Conservation (phyloP, 208 protist genomes). For the Herpetomonas tarakana region DNA sequence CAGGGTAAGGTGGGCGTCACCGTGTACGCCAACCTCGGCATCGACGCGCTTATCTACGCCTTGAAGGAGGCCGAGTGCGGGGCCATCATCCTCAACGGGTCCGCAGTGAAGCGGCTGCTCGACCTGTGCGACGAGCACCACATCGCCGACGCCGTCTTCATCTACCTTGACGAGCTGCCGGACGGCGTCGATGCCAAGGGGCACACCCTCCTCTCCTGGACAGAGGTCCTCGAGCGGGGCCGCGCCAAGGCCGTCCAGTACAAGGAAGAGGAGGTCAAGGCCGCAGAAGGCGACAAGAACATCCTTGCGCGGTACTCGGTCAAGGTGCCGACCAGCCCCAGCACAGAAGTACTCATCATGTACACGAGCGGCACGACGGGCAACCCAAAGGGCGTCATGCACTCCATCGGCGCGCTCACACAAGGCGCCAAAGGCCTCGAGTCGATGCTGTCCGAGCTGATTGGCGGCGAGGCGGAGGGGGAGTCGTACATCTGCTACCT, state of each 20-base stretch:
- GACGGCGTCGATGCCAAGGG: conserved; percentile 16
- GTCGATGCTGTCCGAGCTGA: conserved; percentile 37
- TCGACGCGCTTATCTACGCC: conserved; percentile 76
- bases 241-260: conserved; percentile 12
- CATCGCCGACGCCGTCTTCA: conserved; percentile 28
- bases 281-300: background rate
- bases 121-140: conserved; percentile 20
- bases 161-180: conserved; percentile 73
- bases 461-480: conserved; percentile 35
- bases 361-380: conserved; percentile 93
- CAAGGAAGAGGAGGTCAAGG: conserved; percentile 1
- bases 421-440: conserved; percentile 29
- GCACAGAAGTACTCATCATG: conserved; percentile 71
- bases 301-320: background rate
- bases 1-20: conserved; percentile 67
- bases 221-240: conserved; percentile 56
- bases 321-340: conserved; percentile 28
- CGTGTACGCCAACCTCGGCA: conserved; percentile 85
- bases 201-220: conserved; percentile 33
- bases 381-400: conserved; percentile 88
- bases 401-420: conserved; percentile 62
- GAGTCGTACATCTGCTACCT: conserved; percentile 86
- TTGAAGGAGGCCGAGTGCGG: conserved; percentile 64
- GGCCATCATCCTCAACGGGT: conserved; percentile 76
- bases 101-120: conserved; percentile 44